Evolutionary conservation across 1,284 basidiomycete genomes (phyloP).

Genomic region (Microbotryum lychnidis-dioicae): DNA sequence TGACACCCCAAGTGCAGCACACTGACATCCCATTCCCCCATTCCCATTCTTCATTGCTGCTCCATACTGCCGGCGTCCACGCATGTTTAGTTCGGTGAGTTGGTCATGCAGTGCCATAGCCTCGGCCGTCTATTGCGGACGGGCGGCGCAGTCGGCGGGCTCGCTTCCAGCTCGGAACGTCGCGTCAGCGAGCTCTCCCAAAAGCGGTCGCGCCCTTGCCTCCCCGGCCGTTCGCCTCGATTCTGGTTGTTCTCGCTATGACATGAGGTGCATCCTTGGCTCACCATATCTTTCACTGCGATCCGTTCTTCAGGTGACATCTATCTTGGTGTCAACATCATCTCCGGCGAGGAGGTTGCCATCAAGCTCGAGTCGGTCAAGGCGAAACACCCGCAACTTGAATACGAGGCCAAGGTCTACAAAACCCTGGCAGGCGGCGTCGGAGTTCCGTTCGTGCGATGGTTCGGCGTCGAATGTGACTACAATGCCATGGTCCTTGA

Average conservation of each 20-base stretch:
- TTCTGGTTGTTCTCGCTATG: background rate
- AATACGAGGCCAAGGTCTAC: constrained; percentile 62
- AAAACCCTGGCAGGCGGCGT: constrained; percentile 90
- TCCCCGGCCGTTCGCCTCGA: background rate
- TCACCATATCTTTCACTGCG: constrained; percentile 8
- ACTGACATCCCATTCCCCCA: no score
- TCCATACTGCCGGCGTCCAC: background rate
- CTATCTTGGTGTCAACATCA: constrained; percentile 99
- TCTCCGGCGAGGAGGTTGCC: constrained; percentile 98
- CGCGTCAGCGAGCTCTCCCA: background rate
- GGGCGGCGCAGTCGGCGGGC: no score
- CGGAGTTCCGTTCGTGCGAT: constrained; percentile 93
- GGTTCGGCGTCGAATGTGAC: constrained; percentile 99
- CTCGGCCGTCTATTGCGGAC: no score
- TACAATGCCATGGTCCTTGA: constrained; percentile 99
- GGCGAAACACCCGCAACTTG: constrained; percentile 99
- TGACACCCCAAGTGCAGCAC: background rate
- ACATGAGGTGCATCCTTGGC: background rate
- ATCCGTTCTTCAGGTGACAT: constrained; percentile 66
- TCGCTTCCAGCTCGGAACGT: no score
- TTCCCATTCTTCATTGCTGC: background rate
- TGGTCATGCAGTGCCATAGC: no score
- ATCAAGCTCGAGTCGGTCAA: constrained; percentile 99
- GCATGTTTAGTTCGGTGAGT: no score
- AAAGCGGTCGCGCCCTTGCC: background rate